Evolutionary conservation across 2,329 filamentous ascomycete genomes (phyloP).

Genomic region (Corniculantispora saksenae): DNA sequence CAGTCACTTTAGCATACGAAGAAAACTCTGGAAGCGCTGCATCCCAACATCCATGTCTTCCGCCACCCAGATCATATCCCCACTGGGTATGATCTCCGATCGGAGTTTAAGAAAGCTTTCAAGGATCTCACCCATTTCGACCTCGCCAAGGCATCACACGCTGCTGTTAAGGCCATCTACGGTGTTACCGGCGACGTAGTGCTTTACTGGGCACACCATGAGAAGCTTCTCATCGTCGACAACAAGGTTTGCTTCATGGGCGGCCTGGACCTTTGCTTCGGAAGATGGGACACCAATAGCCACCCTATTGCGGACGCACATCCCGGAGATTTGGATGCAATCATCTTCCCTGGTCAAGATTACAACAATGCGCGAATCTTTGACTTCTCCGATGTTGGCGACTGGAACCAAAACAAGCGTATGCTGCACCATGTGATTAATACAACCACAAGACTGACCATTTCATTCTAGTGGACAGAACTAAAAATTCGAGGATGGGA

Average conservation of each 20-base stretch:
- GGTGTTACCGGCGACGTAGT: constrained; percentile 80
- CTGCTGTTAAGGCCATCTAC: constrained; percentile 77
- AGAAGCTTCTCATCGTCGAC: constrained; percentile 85
- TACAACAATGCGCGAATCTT: constrained; percentile 87
- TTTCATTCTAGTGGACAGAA: constrained; percentile 63
- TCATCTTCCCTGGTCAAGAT: constrained; percentile 86
- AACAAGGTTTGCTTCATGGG: constrained; percentile 85
- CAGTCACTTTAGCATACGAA: constrained; percentile 68
- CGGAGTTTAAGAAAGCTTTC: constrained; percentile 67
- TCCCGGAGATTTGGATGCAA: constrained; percentile 71
- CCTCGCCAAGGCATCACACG: constrained; percentile 66
- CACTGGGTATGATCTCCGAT: constrained; percentile 66
- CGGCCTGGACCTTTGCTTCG: constrained; percentile 83
- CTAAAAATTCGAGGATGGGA: constrained; percentile 80
- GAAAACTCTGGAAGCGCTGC: constrained; percentile 71
- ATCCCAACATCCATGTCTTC: constrained; percentile 85
- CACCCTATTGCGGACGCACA: constrained; percentile 85
- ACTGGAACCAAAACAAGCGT: constrained; percentile 83
- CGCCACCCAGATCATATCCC: constrained; percentile 87
- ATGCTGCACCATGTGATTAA: constrained; percentile 24
- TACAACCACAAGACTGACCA: neutral
- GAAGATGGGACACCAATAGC: constrained; percentile 83
- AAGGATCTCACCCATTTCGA: constrained; percentile 51
- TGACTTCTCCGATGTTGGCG: constrained; percentile 74
- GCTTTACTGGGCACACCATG: constrained; percentile 90